Evolutionary conservation across 805 yeast genomes (phyloP), one percentile per base, ranked within the genome.

Genomic region (Candida glaebosa): DNA sequence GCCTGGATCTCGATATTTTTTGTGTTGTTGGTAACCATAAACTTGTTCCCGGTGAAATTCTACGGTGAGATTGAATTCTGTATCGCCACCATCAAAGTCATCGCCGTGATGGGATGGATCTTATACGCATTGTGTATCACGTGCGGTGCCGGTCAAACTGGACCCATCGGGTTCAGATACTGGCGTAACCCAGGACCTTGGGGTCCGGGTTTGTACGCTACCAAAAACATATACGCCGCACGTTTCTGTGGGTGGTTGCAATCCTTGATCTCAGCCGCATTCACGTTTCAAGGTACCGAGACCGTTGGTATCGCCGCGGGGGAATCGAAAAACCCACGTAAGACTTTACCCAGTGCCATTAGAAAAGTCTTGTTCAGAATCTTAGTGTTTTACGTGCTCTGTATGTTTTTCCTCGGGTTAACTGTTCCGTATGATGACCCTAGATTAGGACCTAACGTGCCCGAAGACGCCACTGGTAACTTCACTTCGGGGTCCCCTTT

Each of bases 181-280:
- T 84, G 90, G 91, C 76, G 87, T 64, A 60, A 84, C 54, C 88
- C 89, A 10, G 88, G 88, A 48, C 76, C 87, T 8, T 80, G 84
- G 80, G 85, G 87, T 38, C 79, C 77, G 37, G 87, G 87, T 40
- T 72, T 75, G 30, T 60, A 75, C 26, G 78, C 79, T 10, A 46
- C 56, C 12, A 67, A 76, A 54, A n/a, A 12, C 10, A 53, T 51
- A 6, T 66, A 69, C 46, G 78, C 82, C 35, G 85, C 71, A 37
- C 70, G 82, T 56, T 81, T 83, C 54, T 63, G 82, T 38, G 87
- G 87, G 39, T 82, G 85, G 83, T 73, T 82, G 39, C 69, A 81
- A 9, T 82, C 88, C 5, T 69, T 84, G 52, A 73, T 84, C 47
- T 78, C 77, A 43, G 87, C 90, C 28, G 84, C 86, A n/a, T 84